phyloP scores from a whole-genome alignment of 768 basidiomycete species.

The Suillus subluteus region DNA sequence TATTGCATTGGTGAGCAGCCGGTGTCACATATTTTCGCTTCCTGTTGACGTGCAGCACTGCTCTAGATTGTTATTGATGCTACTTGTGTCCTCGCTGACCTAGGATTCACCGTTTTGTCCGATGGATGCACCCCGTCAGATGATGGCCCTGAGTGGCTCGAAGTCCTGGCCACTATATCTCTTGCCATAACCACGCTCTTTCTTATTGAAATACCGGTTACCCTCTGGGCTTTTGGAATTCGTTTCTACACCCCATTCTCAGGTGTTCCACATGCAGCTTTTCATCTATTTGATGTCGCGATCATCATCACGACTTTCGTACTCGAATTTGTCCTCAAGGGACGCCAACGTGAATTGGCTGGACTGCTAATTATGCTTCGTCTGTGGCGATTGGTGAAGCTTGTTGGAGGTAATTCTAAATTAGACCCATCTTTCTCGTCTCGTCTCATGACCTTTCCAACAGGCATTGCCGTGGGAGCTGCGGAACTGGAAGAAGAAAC shows the following conservation, averaged over 20 bases:
- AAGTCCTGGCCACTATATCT: conserved; percentile 62
- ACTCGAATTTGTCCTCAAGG: conserved; percentile 70
- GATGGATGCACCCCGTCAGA: conserved; percentile 48
- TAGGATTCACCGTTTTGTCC: conserved; percentile 67
- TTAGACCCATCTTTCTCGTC: background rate
- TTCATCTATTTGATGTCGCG: conserved; percentile 77
- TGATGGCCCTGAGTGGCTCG: conserved; percentile 63
- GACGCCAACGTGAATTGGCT: conserved; percentile 71
- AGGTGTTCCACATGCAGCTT: conserved; percentile 51
- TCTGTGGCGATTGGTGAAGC: conserved; percentile 80
- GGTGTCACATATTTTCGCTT: conserved; percentile 22
- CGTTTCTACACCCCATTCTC: conserved; percentile 65
- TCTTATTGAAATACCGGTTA: conserved; percentile 75
- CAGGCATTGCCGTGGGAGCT: conserved; percentile 77
- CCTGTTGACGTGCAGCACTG: conserved; percentile 13
- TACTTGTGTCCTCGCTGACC: conserved; percentile 70
- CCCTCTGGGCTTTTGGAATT: conserved; percentile 68
- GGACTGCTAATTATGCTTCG: conserved; percentile 73
- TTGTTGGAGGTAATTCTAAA: conserved; percentile 55
- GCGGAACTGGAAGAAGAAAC: conserved; percentile 68
- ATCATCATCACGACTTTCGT: conserved; percentile 76
- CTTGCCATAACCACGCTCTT: conserved; percentile 73
- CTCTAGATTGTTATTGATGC: conserved; percentile 66
- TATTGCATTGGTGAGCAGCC: conserved; percentile 55
- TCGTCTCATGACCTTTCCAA: conserved; percentile 12